Conservation (phyloP, 2,329 filamentous ascomycete species). For the Penicillium sp. region DNA sequence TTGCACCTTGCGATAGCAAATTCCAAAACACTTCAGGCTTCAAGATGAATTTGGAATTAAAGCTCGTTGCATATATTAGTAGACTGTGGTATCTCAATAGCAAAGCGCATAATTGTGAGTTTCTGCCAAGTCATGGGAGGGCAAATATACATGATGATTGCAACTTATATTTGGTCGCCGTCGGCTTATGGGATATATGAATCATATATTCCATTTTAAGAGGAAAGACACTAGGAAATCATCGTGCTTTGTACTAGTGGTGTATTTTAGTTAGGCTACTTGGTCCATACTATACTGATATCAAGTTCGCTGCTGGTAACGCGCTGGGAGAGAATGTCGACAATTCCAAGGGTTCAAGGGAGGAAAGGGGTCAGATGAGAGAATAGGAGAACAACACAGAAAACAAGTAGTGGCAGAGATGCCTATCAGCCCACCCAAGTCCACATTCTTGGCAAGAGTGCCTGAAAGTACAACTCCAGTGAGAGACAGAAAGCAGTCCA, state of each 20-base stretch:
- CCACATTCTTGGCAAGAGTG: slow-evolving; percentile 18
- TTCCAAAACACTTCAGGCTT: no score
- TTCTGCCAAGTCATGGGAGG: no score
- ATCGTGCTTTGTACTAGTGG: slow-evolving; percentile 5
- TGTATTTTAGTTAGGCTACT: slow-evolving; percentile 18
- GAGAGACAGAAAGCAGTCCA: slow-evolving; percentile 25
- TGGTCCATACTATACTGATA: slow-evolving; percentile 21
- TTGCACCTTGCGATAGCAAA: no score
- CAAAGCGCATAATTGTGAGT: no score
- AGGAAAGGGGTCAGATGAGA: slow-evolving; percentile 14
- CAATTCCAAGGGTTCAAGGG: slow-evolving; percentile 13
- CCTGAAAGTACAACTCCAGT: slow-evolving; percentile 24
- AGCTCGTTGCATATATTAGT: no score
- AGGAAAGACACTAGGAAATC: background rate
- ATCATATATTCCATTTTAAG: slow-evolving; percentile 4
- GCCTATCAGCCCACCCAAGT: slow-evolving; percentile 15
- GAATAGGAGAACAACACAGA: slow-evolving; percentile 13
- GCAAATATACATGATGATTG: no score
- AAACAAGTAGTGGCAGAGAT: slow-evolving; percentile 10
- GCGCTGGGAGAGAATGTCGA: slow-evolving; percentile 15
- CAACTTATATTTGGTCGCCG: no score
- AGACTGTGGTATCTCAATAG: no score
- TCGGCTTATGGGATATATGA: background rate
- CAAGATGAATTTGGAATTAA: no score
- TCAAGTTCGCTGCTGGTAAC: slow-evolving; percentile 20